Base-by-base conservation (phyloP, 768 basidiomycete species). In the Pulveroboletus sp. region DNA sequence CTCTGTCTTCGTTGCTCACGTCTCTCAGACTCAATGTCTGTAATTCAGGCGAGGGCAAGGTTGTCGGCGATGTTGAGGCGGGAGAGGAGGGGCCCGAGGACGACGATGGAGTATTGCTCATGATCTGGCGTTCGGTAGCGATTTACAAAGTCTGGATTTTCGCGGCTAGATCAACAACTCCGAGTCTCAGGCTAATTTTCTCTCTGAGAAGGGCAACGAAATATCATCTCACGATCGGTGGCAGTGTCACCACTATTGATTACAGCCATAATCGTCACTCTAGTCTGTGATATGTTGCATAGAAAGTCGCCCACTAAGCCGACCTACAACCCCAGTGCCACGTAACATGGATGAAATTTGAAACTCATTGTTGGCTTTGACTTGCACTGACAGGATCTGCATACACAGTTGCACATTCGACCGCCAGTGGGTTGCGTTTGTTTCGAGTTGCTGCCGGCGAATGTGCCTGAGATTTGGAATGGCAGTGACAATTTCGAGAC, bases 1-100 rank as follows among this genome's bases (percentile, higher is more conserved):
- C 76, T 61, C 73, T 82, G 56, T 89, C 86, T 52, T 83, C 77
- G 31, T 88, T 85, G 0, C 89, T 81, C 43, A 92, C 77, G 53
- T 79, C 77, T 50, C 68, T 69, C 38, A 86, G 61, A 23, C 63
- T 72, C 26, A 86, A 70, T 5, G 74, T 71, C 38, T 76, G 69
- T 17, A 85, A 64, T 49, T 80, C 72, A 4, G 86, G 82, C 14
- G 86, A 85, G 22, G 82, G 78, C 4, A 75, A 60, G 1, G 81
- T 80, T 12, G 84, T 80, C 2, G 73, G 72, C 19, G 79, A 73
- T 3, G 81, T 79, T 6, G 80, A 79, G 9, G 68, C 66, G 42
- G 77, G 74, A 2, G 82, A 77, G 24, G 73, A 67, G 19, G 70
- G 57, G n/a, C 63, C 40, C 13, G 65, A 64, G 35, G 67, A 62